Evolutionary conservation across 768 basidiomycete genomes (phyloP), one percentile per base, ranked within the genome.

Genomic region (Nidularia pulvinata): DNA sequence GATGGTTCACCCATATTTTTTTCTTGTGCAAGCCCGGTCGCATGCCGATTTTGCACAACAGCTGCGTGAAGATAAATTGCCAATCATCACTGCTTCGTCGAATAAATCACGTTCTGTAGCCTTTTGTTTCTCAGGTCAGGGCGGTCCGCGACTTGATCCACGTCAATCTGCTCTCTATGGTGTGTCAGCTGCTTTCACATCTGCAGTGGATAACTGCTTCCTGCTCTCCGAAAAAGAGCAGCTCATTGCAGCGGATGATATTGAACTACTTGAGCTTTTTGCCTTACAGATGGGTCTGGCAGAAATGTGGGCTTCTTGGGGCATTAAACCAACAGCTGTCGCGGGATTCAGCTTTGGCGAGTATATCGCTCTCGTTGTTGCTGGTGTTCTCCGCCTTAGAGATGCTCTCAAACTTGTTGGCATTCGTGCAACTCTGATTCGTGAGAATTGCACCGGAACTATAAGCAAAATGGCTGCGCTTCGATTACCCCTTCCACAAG

Each of bases 61-160:
- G 30, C 43, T 52, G n/a, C 25, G n/a, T 14, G 46, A 47, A n/a
- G 19, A 32, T n/a, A 13, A 35, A 46, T 16, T 32, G 19, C 14
- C 10, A 33, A 52, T 48, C n/a, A 34, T 22, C 7, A 9, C 22
- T 37, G 16, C 51, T 14, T 32, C 51, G 7, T n/a, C 19, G 16
- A 35, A n/a, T 52, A 30, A 39, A 46, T 22, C n/a, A 33, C 45
- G 45, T 33, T 32, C 43, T 16, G 22, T 52, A 30, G 51, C n/a
- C 10, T 52, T 52, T 14, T 52, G 51, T 52, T 52, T 52, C 35
- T 52, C 51, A 10, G 51, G 51, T 30, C 51, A 52, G 45, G 51
- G 51, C 32, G 45, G 51, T 32, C 44, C 43, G 11, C 51, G 51
- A 11, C 30, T 47, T 48, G 51, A 52, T 34, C 51, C 51, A n/a